Percentiles rank a stretch among this genome's conserved stretches.
Evolutionary conservation across 2,329 filamentous ascomycete genomes (phyloP).

Genomic region (Pseudocercospora ulei): DNA sequence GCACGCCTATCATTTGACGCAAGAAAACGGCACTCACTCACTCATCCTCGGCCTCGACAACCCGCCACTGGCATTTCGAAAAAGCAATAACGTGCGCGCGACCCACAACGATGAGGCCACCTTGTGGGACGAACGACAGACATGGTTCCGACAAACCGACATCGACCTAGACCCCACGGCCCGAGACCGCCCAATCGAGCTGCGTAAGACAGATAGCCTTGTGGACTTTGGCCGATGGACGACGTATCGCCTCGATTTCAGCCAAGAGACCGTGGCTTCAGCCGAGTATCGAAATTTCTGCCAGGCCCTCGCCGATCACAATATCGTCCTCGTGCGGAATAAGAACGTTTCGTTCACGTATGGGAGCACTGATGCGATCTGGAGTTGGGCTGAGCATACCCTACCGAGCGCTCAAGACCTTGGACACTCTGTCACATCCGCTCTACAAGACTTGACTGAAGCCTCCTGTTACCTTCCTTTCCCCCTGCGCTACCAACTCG

Average conservation of each 20-base stretch:
- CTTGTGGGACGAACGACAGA: slow-evolving; percentile 48
- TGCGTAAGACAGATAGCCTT: slow-evolving; percentile 44
- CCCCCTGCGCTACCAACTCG: slow-evolving; percentile 74
- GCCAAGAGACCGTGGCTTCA: slow-evolving; percentile 15
- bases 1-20: slow-evolving; percentile 14
- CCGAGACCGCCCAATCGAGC: slow-evolving; percentile 26
- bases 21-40: slow-evolving; percentile 21
- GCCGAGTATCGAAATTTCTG: slow-evolving; percentile 31
- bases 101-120: slow-evolving; percentile 38
- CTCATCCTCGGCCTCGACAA: slow-evolving; percentile 37
- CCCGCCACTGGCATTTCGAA: slow-evolving; percentile 27
- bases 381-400: slow-evolving; percentile 13
- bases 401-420: not conserved
- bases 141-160: slow-evolving; percentile 56
- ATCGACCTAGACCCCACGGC: slow-evolving; percentile 38
- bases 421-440: slow-evolving; percentile 12
- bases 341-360: slow-evolving; percentile 39
- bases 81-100: slow-evolving; percentile 19
- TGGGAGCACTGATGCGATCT: slow-evolving; percentile 6
- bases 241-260: slow-evolving; percentile 47
- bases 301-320: slow-evolving; percentile 59
- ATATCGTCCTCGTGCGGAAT: slow-evolving; percentile 48
- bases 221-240: slow-evolving; percentile 58
- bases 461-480: slow-evolving; percentile 43
- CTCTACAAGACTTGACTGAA: slow-evolving; percentile 21